Conservation (phyloP, 805 yeast genomes). For the Metschnikowia noctiluminum region DNA sequence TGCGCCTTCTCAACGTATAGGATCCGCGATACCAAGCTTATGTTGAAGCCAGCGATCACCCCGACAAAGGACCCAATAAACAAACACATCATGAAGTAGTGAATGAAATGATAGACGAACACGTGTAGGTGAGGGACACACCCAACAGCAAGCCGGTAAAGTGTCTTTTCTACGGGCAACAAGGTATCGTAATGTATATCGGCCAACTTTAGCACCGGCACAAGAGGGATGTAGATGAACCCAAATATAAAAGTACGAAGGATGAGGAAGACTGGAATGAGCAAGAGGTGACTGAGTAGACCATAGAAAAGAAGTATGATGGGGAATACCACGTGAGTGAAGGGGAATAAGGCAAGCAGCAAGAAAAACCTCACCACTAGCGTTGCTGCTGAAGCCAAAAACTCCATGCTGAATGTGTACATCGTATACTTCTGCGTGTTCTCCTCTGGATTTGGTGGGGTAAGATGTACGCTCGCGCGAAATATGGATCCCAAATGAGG, state of each 20-base stretch:
- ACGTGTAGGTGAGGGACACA: slow-evolving; percentile 14
- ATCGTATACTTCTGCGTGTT: background rate
- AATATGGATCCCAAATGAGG: background rate
- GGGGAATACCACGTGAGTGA: slow-evolving; percentile 12
- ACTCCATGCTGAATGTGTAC: background rate
- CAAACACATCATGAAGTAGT: slow-evolving; percentile 16
- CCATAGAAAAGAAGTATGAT: slow-evolving; percentile 7
- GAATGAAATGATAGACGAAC: slow-evolving; percentile 12
- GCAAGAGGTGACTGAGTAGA: slow-evolving; percentile 11
- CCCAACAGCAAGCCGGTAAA: slow-evolving; percentile 9
- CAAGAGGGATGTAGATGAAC: slow-evolving; percentile 16
- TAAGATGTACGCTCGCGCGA: background rate
- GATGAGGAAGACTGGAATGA: slow-evolving; percentile 14
- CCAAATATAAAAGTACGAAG: slow-evolving; percentile 18
- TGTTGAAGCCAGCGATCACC: slow-evolving; percentile 15
- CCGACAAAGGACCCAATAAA: slow-evolving; percentile 17
- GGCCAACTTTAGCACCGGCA: slow-evolving; percentile 13
- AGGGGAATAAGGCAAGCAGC: slow-evolving; percentile 10
- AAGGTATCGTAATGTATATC: slow-evolving; percentile 11
- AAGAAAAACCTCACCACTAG: background rate
- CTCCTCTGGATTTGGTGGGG: background rate
- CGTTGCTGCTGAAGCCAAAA: background rate
- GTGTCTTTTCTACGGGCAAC: slow-evolving; percentile 17
- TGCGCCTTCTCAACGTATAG: slow-evolving; percentile 2
- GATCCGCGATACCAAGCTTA: slow-evolving; percentile 9